Evolutionary conservation across 2,329 filamentous ascomycete genomes (phyloP).

Genomic region (Pleoardoris graminearum): DNA sequence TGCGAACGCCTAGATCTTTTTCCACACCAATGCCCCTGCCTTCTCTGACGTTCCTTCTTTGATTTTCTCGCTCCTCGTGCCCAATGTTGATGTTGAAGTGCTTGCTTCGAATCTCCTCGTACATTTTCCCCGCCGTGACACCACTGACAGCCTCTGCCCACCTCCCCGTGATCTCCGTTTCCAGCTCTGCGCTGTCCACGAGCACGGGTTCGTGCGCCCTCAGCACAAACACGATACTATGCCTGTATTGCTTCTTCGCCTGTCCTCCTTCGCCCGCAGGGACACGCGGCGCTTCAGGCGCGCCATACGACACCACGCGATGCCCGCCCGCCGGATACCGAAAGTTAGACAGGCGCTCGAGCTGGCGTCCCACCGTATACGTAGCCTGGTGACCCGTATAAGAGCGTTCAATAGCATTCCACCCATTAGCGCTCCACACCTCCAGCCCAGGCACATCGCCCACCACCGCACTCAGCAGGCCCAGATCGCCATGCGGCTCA

Average conservation of each 20-base stretch:
- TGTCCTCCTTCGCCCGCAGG: background rate
- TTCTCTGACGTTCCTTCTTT: constrained; percentile 24
- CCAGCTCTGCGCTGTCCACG: constrained; percentile 30
- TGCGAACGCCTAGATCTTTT: background rate
- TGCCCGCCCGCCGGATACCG: constrained; percentile 40
- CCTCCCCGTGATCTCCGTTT: constrained; percentile 35
- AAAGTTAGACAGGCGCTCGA: constrained; percentile 34
- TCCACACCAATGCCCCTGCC: background rate
- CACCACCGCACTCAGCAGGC: constrained; percentile 39
- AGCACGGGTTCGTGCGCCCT: constrained; percentile 35
- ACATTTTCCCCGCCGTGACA: constrained; percentile 37
- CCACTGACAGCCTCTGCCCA: constrained; percentile 29
- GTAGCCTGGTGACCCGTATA: constrained; percentile 29
- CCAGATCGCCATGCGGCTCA: constrained; percentile 43
- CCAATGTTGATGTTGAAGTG: constrained; percentile 46
- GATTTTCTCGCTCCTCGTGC: constrained; percentile 36
- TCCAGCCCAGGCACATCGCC: constrained; percentile 44
- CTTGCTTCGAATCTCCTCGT: constrained; percentile 31
- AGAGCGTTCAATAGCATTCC: constrained; percentile 33
- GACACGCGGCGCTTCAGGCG: background rate
- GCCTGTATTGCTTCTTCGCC: constrained; percentile 26
- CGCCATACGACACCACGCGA: constrained; percentile 41
- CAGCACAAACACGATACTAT: constrained; percentile 44
- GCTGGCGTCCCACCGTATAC: constrained; percentile 36
- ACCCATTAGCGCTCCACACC: constrained; percentile 35